Conservation (phyloP, 306 rosid species). For the Sesbania bispinosa region DNA sequence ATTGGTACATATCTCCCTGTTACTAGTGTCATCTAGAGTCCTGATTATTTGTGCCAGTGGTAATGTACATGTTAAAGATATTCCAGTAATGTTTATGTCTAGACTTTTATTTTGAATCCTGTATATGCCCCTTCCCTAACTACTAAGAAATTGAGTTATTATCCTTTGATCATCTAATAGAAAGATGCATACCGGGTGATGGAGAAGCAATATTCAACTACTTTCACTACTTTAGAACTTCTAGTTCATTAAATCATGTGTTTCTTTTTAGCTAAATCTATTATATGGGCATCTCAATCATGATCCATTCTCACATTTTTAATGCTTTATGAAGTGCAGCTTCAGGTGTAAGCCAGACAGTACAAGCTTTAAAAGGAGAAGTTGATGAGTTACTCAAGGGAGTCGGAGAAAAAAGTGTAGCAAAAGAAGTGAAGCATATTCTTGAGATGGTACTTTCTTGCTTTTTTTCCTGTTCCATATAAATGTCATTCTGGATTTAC, state of each 20-base stretch:
- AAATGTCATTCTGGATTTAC: constrained; percentile 19
- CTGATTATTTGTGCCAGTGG: background rate
- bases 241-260: background rate
- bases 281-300: constrained; percentile 9
- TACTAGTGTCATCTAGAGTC: background rate
- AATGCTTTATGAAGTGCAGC: constrained; percentile 27
- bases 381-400: constrained; percentile 57
- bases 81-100: background rate
- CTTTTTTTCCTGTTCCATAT: background rate
- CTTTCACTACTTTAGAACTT: background rate
- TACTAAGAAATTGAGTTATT: background rate
- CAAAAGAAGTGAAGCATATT: constrained; percentile 78
- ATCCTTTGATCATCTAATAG: constrained; percentile 1
- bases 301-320: constrained; percentile 16
- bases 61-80: background rate
- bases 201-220: background rate
- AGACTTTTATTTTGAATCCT: background rate
- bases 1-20: background rate
- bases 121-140: background rate
- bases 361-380: constrained; percentile 76
- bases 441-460: constrained; percentile 67
- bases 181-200: constrained; percentile 1
- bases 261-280: background rate
- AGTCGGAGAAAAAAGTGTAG: constrained; percentile 59
- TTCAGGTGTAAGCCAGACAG: constrained; percentile 50